Conservation (phyloP, 192 early-diverging fungal species). For the Diversispora epigaea region DNA sequence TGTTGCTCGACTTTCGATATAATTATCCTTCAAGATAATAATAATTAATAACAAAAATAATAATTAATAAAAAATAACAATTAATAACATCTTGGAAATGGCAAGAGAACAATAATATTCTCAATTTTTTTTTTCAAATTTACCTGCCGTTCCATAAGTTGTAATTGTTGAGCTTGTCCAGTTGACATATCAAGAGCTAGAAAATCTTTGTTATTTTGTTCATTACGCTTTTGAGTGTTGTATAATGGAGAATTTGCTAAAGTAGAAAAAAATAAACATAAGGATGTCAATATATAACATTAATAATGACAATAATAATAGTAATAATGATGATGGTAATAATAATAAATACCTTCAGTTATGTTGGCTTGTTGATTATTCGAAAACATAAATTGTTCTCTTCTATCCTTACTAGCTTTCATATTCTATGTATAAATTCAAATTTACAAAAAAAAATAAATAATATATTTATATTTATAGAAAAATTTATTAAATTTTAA, state of each 20-base stretch:
- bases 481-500: no score
- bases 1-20: conserved; percentile 84
- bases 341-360: conserved; percentile 40
- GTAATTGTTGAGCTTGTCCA: conserved; percentile 28
- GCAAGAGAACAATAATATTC: no score
- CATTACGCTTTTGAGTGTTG: conserved; percentile 48
- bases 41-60: neutral
- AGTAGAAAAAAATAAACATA: neutral
- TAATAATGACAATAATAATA: neutral
- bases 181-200: conserved; percentile 33
- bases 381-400: conserved; percentile 86
- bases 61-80: neutral
- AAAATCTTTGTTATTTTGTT: conserved; percentile 33
- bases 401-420: conserved; percentile 84
- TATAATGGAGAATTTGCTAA: conserved; percentile 60
- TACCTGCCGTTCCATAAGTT: conserved; percentile 29
- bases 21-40: conserved; percentile 60
- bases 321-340: conserved; percentile 7
- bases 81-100: neutral
- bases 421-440: conserved; percentile 59
- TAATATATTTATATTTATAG: neutral
- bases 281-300: conserved; percentile 13
- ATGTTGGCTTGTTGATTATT: conserved; percentile 42
- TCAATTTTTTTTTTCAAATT: no score
- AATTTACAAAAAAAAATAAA: neutral